phyloP scores from a whole-genome alignment of 768 basidiomycete genomes.

The Russula griseocarnosa region DNA sequence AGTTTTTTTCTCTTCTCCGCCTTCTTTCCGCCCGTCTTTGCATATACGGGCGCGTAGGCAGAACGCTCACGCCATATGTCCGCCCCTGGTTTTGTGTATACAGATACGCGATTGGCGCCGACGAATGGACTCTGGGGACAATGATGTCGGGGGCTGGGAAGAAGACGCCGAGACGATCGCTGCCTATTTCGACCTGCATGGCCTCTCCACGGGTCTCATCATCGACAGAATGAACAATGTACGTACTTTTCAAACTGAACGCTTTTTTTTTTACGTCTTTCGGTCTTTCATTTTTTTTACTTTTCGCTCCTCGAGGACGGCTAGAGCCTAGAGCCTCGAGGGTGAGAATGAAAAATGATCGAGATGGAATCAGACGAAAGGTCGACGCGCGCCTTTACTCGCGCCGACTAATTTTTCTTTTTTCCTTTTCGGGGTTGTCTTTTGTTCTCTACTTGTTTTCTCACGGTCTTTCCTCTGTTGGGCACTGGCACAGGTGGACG shows the following conservation, averaged over 20 bases:
- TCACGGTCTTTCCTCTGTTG: neutral
- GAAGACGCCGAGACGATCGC: constrained; percentile 24
- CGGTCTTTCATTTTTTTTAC: neutral
- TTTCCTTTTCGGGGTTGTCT: neutral
- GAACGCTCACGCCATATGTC: neutral
- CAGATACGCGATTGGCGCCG: constrained; percentile 23
- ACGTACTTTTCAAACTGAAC: constrained; percentile 4
- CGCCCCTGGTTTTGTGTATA: neutral
- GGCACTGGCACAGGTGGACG: constrained; percentile 19
- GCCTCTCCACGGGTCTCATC: constrained; percentile 16
- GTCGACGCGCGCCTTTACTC: neutral
- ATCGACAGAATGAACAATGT: constrained; percentile 16
- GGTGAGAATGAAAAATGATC: neutral
- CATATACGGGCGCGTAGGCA: neutral
- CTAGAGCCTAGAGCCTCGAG: neutral
- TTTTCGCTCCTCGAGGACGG: neutral
- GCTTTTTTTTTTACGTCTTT: neutral
- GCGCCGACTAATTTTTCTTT: neutral
- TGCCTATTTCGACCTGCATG: constrained; percentile 25
- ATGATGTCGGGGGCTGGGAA: neutral
- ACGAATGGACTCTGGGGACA: neutral
- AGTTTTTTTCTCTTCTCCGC: constrained; percentile 28
- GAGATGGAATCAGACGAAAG: neutral
- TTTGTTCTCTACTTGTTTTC: neutral
- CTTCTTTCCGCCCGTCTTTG: neutral